A percentile compares a stretch with the other conserved stretches of the same genome.
phyloP scores from a whole-genome alignment of 179 eudicot genomes.

The Vitellaria paradoxa region DNA sequence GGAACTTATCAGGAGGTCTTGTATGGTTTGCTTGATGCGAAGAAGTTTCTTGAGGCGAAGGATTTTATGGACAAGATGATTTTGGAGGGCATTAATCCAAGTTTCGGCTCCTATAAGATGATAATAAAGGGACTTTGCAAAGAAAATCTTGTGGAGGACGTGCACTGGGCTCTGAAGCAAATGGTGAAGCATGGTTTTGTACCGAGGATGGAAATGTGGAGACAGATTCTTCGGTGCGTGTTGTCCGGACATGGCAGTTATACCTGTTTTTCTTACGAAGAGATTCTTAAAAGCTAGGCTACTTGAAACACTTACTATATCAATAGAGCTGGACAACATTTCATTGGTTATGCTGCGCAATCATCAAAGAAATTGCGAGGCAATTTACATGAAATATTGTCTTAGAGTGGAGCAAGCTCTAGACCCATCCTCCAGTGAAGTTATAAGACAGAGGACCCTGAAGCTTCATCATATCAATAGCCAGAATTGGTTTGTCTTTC shows the following conservation, averaged over 20 bases:
- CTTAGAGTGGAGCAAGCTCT: not conserved
- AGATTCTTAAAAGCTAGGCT: conserved; percentile 1
- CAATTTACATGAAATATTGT: not conserved
- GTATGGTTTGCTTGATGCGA: conserved; percentile 61
- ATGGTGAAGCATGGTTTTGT: conserved; percentile 68
- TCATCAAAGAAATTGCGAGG: not conserved
- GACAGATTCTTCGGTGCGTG: conserved; percentile 35
- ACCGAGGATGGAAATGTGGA: conserved; percentile 77
- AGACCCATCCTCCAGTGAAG: not conserved
- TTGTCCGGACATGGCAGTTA: conserved; percentile 14
- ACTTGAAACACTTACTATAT: not conserved
- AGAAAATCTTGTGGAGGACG: conserved; percentile 44
- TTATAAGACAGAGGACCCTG: not conserved
- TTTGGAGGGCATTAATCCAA: conserved; percentile 47
- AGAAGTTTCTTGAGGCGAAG: conserved; percentile 52
- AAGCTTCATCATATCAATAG: not conserved
- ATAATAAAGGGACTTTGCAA: conserved; percentile 57
- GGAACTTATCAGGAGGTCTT: conserved; percentile 81
- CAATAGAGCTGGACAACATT: not conserved
- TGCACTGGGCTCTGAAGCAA: conserved; percentile 65
- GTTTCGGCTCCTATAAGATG: conserved; percentile 65
- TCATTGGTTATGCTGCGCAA: not conserved
- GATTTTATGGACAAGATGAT: conserved; percentile 52
- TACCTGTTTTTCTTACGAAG: conserved; percentile 8
- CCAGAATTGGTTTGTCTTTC: too few species aligned